These are phyloP conservation scores for Arthroderma sp. DNA, from an alignment of 2,329 filamentous ascomycete genomes.

Conservation along the genomic window DNA sequence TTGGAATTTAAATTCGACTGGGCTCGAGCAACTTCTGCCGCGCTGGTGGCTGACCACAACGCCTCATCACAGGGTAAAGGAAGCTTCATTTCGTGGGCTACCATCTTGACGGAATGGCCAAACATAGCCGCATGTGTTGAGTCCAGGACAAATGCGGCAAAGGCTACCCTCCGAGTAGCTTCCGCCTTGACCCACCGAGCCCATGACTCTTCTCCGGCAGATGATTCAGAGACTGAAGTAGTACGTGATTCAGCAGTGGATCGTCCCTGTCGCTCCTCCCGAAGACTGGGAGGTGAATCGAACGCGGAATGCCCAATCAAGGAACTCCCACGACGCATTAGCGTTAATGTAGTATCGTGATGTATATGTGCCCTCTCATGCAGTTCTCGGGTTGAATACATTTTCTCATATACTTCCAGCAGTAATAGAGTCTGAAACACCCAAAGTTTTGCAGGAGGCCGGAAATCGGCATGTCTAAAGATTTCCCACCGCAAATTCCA, in stretches of 20 bases:
- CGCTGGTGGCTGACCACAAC: conserved; percentile 81
- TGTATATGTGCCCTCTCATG: conserved; percentile 95
- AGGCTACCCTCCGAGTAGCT: conserved; percentile 75
- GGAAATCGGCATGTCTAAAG: conserved; percentile 80
- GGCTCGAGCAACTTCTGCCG: conserved; percentile 70
- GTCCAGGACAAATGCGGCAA: conserved; percentile 88
- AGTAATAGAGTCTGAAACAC: conserved; percentile 83
- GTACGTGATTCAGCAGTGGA: conserved; percentile 25
- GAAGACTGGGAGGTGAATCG: conserved; percentile 66
- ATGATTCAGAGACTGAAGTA: conserved; percentile 39
- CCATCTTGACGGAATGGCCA: conserved; percentile 92
- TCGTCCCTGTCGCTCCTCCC: conserved; percentile 43
- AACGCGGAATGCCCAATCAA: conserved; percentile 73
- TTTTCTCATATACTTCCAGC: conserved; percentile 91
- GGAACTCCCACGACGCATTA: conserved; percentile 88
- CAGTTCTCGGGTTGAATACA: conserved; percentile 82
- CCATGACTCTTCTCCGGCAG: conserved; percentile 73
- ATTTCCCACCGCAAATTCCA: conserved; percentile 94
- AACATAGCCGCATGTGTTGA: conserved; percentile 97
- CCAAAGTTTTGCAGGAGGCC: conserved; percentile 89
- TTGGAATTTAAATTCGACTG: conserved; percentile 69
- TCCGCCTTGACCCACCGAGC: conserved; percentile 92
- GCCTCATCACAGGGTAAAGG: conserved; percentile 86
- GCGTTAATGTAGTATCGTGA: conserved; percentile 83
- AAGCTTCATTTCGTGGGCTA: conserved; percentile 85